Evolutionary conservation across 768 basidiomycete species (phyloP).

Genomic region (Leucogyrophana mollusca): DNA sequence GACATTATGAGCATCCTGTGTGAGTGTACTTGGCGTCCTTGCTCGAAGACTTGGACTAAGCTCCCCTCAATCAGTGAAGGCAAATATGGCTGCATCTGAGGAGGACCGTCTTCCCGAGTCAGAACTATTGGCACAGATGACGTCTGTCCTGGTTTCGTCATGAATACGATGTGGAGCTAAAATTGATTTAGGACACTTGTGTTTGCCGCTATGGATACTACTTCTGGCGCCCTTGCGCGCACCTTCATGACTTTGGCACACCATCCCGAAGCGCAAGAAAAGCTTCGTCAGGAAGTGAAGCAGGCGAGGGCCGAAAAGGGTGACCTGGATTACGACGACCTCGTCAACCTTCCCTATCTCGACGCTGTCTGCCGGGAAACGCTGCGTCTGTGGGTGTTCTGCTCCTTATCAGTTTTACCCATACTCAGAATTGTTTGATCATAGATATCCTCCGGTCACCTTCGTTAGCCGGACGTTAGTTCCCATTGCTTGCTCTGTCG

Average conservation of each 20-base stretch:
- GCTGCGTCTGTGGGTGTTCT: conserved; percentile 32
- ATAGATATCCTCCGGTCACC: neutral
- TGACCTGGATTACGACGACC: conserved; percentile 33
- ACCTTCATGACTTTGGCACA: conserved; percentile 38
- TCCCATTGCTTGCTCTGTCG: neutral
- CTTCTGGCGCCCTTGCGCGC: conserved; percentile 43
- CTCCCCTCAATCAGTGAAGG: conserved; percentile 25
- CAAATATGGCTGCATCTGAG: conserved; percentile 34
- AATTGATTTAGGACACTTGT: conserved; percentile 38
- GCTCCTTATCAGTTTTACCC: neutral
- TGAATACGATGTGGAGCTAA: neutral
- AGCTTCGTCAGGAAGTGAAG: conserved; percentile 36
- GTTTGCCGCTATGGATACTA: conserved; percentile 52
- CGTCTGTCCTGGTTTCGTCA: conserved; percentile 28
- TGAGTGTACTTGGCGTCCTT: conserved; percentile 25
- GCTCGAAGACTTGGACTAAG: neutral
- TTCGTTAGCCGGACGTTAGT: conserved; percentile 25
- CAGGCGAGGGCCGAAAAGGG: conserved; percentile 13
- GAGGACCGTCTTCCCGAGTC: conserved; percentile 39
- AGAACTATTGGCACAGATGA: conserved; percentile 50
- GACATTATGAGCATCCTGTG: conserved; percentile 52
- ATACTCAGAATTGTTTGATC: neutral
- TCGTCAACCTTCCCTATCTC: conserved; percentile 38
- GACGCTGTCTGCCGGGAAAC: conserved; percentile 50
- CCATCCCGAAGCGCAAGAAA: conserved; percentile 37